phyloP scores from a whole-genome alignment of 2,329 filamentous ascomycete species.

The Amauroascus verrucosus region DNA sequence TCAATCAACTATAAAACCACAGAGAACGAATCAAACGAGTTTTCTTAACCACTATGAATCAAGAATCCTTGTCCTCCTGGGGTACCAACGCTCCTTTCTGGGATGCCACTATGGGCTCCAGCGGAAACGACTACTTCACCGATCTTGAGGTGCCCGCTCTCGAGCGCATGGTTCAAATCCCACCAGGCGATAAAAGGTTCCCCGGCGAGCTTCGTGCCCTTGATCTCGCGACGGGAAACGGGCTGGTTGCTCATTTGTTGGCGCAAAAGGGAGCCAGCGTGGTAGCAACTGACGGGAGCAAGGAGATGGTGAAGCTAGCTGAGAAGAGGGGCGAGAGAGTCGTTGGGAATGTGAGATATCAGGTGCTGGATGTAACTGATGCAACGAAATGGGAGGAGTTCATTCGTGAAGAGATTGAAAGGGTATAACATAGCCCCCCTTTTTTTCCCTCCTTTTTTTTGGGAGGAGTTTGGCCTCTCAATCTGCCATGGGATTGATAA shows the following conservation, averaged over 20 bases:
- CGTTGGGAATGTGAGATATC: slow-evolving; percentile 24
- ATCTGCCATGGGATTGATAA: too few relatives aligned
- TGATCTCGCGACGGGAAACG: slow-evolving; percentile 44
- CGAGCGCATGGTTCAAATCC: slow-evolving; percentile 26
- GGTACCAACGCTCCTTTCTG: slow-evolving; percentile 35
- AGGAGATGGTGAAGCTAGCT: slow-evolving; percentile 35
- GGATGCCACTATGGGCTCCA: slow-evolving; percentile 33
- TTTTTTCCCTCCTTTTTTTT: background rate
- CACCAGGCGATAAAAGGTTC: slow-evolving; percentile 17
- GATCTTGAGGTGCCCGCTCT: slow-evolving; percentile 37
- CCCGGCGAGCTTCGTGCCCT: slow-evolving; percentile 24
- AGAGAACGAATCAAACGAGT: background rate
- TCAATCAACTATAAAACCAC: too few relatives aligned
- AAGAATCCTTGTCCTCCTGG: slow-evolving; percentile 25
- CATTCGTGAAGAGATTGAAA: slow-evolving; percentile 15
- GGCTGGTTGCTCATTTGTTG: slow-evolving; percentile 40
- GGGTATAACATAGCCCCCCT: background rate
- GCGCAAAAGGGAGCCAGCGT: slow-evolving; percentile 30
- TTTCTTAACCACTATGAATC: background rate
- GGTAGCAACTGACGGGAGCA: slow-evolving; percentile 39
- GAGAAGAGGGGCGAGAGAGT: slow-evolving; percentile 15
- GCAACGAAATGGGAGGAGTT: slow-evolving; percentile 25
- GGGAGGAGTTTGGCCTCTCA: too few relatives aligned
- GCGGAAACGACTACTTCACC: slow-evolving; percentile 40
- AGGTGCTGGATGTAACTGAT: slow-evolving; percentile 34